Percentiles rank a stretch among this genome's conserved stretches.
Conservation (phyloP, 306 rosid species). For the Trifolium repens region DNA sequence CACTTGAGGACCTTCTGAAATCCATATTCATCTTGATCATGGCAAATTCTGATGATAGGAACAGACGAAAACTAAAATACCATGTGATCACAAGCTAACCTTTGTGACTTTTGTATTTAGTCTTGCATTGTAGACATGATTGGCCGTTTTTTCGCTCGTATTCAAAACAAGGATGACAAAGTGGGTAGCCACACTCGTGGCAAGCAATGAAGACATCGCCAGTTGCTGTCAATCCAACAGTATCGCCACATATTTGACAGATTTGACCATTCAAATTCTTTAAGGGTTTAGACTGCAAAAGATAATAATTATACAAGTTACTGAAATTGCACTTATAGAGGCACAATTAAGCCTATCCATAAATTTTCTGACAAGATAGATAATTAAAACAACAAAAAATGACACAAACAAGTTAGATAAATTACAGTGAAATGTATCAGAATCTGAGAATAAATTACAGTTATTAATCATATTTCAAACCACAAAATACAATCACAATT, state of each 20-base stretch:
- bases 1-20: constrained; percentile 74
- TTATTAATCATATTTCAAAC: background rate
- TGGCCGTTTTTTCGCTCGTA: constrained; percentile 83
- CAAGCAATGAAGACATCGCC: constrained; percentile 92
- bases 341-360: background rate
- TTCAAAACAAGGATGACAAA: constrained; percentile 86
- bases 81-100: constrained; percentile 54
- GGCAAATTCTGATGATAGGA: constrained; percentile 23
- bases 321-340: constrained; percentile 35
- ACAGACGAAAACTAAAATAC: constrained; percentile 2
- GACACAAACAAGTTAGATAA: constrained; percentile 7
- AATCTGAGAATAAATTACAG: background rate
- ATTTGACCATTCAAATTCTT: constrained; percentile 83
- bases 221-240: constrained; percentile 71
- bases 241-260: constrained; percentile 92
- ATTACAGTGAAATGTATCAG: constrained; percentile 24
- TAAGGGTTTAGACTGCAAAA: constrained; percentile 74
- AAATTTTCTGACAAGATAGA: constrained; percentile 1
- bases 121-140: constrained; percentile 93
- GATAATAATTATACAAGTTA: constrained; percentile 24
- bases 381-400: background rate
- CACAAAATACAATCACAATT: constrained; percentile 17
- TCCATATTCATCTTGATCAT: constrained; percentile 43
- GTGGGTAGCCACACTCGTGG: constrained; percentile 93
- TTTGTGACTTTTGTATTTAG: constrained; percentile 79